Percentiles rank a stretch among this genome's conserved stretches.
These are phyloP conservation scores for Liriodendron chinense DNA, from an alignment of 164 flowering plant species.

Conservation along the genomic window DNA sequence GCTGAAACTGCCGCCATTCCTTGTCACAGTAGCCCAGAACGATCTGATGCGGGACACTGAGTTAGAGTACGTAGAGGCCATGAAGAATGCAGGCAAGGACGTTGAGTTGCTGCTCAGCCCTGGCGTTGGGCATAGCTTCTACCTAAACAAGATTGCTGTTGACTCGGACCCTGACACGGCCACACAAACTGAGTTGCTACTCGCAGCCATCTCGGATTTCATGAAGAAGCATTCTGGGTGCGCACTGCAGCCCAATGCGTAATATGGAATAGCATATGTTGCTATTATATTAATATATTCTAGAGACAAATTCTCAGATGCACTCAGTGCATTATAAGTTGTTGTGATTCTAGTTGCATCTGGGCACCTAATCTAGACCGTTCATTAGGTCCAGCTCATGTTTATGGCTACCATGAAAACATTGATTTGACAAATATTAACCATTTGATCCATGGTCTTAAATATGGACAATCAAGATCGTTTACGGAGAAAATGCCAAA, in stretches of 20 bases:
- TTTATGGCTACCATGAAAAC: no score
- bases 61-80: slow-evolving; percentile 66
- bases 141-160: slow-evolving; percentile 64
- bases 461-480: no score
- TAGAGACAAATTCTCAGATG: no score
- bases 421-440: no score
- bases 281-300: no score
- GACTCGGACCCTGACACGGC: slow-evolving; percentile 52
- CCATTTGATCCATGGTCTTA: no score
- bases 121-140: slow-evolving; percentile 67
- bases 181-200: slow-evolving; percentile 31
- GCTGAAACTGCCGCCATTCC: slow-evolving; percentile 50
- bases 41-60: slow-evolving; percentile 62
- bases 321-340: no score
- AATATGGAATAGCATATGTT: no score
- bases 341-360: no score
- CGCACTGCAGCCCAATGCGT: not conserved
- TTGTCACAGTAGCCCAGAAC: slow-evolving; percentile 57
- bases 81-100: slow-evolving; percentile 57
- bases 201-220: slow-evolving; percentile 44
- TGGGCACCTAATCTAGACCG: no score
- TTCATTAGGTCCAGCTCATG: no score
- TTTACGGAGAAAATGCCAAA: no score
- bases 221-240: slow-evolving; percentile 38
- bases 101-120: slow-evolving; percentile 45